Evolutionary conservation across 1,139 yeast species (phyloP), one percentile per base, ranked within the genome.

Genomic region (Lodderomyces metapsilosis): DNA sequence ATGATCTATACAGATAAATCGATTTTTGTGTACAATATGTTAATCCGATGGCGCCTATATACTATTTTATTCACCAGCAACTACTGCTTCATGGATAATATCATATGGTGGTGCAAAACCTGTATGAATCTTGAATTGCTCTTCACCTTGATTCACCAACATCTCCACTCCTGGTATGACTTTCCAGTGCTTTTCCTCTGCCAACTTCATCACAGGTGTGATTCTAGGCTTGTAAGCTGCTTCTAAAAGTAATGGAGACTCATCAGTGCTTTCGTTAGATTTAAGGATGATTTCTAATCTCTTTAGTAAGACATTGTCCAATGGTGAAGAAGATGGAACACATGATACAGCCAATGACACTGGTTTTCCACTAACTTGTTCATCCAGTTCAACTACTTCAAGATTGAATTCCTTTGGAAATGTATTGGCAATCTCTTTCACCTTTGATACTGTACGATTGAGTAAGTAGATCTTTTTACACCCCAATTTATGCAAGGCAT

Each of bases 81-180:
- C 61, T 16, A 84, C 91, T 20, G 88, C 88, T 25, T 75, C 70
- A 52, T 75, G 80, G 39, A 84, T 73, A 12, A 73, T 75, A 28
- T 68, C 62, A 61, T 80, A 82, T 20, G 88, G 88, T 4, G 89
- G 83, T 28, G 56, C 66, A 44, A 74, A 64, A 0, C 91, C 89
- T 15, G 92, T 87, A 82, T 94, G 91, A 45, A 80, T 64, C 49
- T 76, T 68, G 59, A 91, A 89, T 64, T 92, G 98, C 47, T 79
- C 88, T 38, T 87, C 82, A 41, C 98, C 98, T 64, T 92, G 98
- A 63, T 86, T 82, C 17, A 89, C 88, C 51, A 92, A 75, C 95
- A 92, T 87, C 54, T 88, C 89, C 33, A 84, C 82, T 15, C 98
- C 98, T 20, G 92, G 88, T 50, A 91, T 76, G 12, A 82, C 83